Evolutionary conservation across 169 alveolate genomes (phyloP), one percentile per base, ranked within the genome.

Genomic region (Plasmodium ovale): DNA sequence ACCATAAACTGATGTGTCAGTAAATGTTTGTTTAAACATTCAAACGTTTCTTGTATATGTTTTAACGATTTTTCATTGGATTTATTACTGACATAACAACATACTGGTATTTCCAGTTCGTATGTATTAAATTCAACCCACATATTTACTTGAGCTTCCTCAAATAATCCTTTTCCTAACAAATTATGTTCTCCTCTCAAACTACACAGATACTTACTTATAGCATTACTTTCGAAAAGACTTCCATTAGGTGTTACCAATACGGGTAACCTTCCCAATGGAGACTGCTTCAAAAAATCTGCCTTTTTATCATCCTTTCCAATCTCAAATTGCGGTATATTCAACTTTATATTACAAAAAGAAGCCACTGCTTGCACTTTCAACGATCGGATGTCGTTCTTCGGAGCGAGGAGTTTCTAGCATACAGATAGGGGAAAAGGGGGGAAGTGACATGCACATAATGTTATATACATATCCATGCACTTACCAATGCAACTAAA

Each of bases 1-100:
- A 95, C 98, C 59, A 97, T 89, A 94, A 87, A 97, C 31, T 95
- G 94, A 51, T 87, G 87, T 31, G 69, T 37, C 33, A 87, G 31
- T 14, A 95, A 92, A 82, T 91, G 94, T 4, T 92, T 91, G 87
- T 95, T 88, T 16, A 93, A 54, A 29, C 93, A 69, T 23, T 29
- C 68, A 29, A 94, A 67, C 19, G 92, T 71, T 49, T 94, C 94
- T 47, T 93, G 54, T 29, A 94, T 73, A 56, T 94, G 96, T 6
- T 94, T 87, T 49, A 39, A 54, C 9, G 77, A 58, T 23, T 71
- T 70, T 19, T 64, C 93, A 23, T 69, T 88, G 0, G 82, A 93
- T 59, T 85, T 84, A 67, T 92, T 87, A 29, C 72, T 77, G 37
- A 87, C 69, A 49, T 70, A 71, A 64, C 94, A 90, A 44, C 92